phyloP scores from a whole-genome alignment of 2,329 filamentous ascomycete genomes.

The Hansfordia pulvinata region DNA sequence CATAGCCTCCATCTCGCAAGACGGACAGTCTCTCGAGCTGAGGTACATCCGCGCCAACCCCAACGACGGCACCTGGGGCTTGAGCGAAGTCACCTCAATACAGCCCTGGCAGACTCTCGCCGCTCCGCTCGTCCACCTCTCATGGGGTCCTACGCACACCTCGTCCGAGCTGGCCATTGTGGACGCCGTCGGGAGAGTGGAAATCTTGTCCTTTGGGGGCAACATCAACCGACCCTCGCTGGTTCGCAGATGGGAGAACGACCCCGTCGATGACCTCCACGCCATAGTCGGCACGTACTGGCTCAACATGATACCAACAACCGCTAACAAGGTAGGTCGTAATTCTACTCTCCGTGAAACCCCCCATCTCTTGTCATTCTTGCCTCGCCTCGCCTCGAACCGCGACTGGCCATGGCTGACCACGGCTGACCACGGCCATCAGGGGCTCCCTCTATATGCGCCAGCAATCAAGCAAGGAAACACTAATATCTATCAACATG shows the following conservation, averaged over 20 bases:
- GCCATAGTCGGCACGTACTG: conserved; percentile 77
- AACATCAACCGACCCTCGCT: conserved; percentile 60
- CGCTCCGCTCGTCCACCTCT: conserved; percentile 62
- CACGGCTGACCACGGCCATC: neutral
- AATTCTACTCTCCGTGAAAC: too few relatives aligned
- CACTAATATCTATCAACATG: conserved; percentile 49
- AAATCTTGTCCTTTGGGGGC: conserved; percentile 57
- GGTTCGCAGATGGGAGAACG: conserved; percentile 48
- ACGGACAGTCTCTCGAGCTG: conserved; percentile 58
- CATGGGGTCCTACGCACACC: conserved; percentile 55
- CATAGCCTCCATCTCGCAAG: conserved; percentile 66
- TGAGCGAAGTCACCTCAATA: conserved; percentile 58
- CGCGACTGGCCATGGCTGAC: conserved; percentile 1
- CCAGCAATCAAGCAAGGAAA: conserved; percentile 48
- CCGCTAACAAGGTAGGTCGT: conserved; percentile 20
- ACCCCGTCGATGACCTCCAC: conserved; percentile 60
- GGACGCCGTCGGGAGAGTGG: conserved; percentile 65
- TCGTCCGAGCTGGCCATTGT: conserved; percentile 67
- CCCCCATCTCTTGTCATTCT: neutral
- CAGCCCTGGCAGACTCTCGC: conserved; percentile 47
- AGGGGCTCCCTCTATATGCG: conserved; percentile 38
- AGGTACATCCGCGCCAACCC: conserved; percentile 58
- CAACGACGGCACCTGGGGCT: conserved; percentile 58
- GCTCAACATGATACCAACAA: conserved; percentile 48
- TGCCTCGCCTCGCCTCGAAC: neutral